These are phyloP conservation scores for Plenodomus biglobosus DNA, from an alignment of 2,329 filamentous ascomycete genomes.

Conservation along the genomic window DNA sequence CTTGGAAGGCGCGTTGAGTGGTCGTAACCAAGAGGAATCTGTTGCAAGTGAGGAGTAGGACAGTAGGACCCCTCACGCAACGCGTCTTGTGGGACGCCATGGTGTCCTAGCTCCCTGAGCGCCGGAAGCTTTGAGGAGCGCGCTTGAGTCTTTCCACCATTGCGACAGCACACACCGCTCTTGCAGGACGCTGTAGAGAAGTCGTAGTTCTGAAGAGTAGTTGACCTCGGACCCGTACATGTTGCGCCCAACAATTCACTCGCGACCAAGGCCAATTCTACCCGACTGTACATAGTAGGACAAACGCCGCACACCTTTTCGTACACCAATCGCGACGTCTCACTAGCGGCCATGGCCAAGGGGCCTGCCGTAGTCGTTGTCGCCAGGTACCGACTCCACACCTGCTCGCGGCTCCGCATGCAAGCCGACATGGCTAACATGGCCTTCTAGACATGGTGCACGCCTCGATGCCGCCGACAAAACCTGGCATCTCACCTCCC, in stretches of 20 bases:
- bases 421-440: slow-evolving; percentile 15
- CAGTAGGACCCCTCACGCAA: slow-evolving; percentile 2
- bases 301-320: slow-evolving; percentile 8
- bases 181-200: neutral
- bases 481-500: slow-evolving; percentile 89
- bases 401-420: slow-evolving; percentile 2
- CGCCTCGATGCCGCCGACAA: slow-evolving; percentile 93
- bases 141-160: slow-evolving; percentile 7
- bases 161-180: slow-evolving; percentile 5
- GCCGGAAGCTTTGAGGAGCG: slow-evolving; percentile 17
- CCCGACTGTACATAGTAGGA: slow-evolving; percentile 1
- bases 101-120: slow-evolving; percentile 27
- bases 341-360: slow-evolving; percentile 44
- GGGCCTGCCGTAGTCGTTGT: slow-evolving; percentile 54
- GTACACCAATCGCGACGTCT: slow-evolving; percentile 16
- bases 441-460: slow-evolving; percentile 71
- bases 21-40: neutral
- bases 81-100: slow-evolving; percentile 9
- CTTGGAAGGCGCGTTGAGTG: slow-evolving; percentile 7
- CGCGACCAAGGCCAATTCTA: neutral
- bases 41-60: neutral
- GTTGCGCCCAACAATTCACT: neutral
- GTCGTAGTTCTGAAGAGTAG: neutral
- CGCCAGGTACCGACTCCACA: slow-evolving; percentile 45
- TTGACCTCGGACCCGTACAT: neutral